Evolutionary conservation across 1,284 basidiomycete species (phyloP).

Genomic region (Hemileia vastatrix): DNA sequence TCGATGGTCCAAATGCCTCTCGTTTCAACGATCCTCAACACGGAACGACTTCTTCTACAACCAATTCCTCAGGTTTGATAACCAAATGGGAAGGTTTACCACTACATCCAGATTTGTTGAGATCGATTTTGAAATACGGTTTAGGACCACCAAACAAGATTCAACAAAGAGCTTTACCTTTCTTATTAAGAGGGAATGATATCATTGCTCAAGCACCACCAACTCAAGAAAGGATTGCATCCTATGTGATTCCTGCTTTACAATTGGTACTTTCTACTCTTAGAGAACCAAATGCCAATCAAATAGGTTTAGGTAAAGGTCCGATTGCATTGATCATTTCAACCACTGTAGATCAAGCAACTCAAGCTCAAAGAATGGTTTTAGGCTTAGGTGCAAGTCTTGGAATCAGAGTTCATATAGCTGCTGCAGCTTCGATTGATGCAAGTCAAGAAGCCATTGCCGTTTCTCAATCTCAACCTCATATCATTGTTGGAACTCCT

Average conservation of each 20-base stretch:
- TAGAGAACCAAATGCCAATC: conserved; percentile 35
- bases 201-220: conserved; percentile 98
- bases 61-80: conserved; percentile 67
- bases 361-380: conserved; percentile 94
- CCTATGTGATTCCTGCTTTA: conserved; percentile 89
- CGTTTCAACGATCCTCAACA: background rate
- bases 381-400: conserved; percentile 84
- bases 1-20: conserved; percentile 1
- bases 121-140: conserved; percentile 88
- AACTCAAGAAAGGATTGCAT: conserved; percentile 93
- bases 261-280: conserved; percentile 51
- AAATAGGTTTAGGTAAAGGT: conserved; percentile 57
- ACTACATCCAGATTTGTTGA: conserved; percentile 71
- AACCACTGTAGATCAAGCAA: conserved; percentile 97
- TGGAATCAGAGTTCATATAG: conserved; percentile 75
- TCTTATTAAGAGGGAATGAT: conserved; percentile 81
- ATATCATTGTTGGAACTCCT: conserved; percentile 91
- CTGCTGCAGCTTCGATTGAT: conserved; percentile 64
- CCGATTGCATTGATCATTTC: conserved; percentile 85
- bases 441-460: conserved; percentile 67
- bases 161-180: conserved; percentile 88
- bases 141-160: conserved; percentile 97
- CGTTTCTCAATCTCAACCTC: conserved; percentile 77
- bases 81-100: conserved; percentile 93
- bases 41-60: conserved; percentile 53